Conservation (phyloP, 164 flowering plant species). For the Tetracentron sinense region DNA sequence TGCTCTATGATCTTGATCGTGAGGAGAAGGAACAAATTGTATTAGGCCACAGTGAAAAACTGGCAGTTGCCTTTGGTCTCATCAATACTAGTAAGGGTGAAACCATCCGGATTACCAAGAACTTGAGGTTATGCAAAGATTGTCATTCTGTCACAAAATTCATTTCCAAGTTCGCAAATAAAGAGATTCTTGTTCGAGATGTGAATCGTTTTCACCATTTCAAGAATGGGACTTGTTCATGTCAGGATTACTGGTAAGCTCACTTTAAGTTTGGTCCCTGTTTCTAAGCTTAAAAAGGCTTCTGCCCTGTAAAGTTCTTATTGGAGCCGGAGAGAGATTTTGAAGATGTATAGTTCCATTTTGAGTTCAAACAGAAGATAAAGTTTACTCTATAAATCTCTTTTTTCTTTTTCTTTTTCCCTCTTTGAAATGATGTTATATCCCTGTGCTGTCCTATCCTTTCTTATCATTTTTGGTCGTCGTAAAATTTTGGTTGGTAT, state of each 20-base stretch:
- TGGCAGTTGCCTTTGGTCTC: constrained; percentile 78
- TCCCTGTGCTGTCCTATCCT: constrained; percentile 3
- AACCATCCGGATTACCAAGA: constrained; percentile 71
- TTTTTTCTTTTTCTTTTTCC: background rate
- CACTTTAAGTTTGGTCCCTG: background rate
- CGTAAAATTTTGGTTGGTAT: too few species aligned
- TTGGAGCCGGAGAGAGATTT: background rate
- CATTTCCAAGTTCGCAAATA: constrained; percentile 56
- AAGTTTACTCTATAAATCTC: background rate
- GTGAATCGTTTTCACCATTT: constrained; percentile 80
- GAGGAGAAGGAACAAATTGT: constrained; percentile 61
- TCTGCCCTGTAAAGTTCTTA: background rate
- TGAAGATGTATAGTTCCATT: constrained; percentile 12
- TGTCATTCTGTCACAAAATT: constrained; percentile 75
- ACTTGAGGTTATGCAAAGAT: constrained; percentile 78
- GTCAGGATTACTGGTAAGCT: constrained; percentile 78
- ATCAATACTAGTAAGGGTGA: constrained; percentile 59
- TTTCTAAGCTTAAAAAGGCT: background rate
- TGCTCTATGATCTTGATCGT: constrained; percentile 61
- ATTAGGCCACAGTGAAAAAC: constrained; percentile 80
- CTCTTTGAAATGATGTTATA: background rate
- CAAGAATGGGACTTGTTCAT: constrained; percentile 74
- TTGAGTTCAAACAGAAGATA: background rate
- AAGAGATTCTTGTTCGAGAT: constrained; percentile 82
- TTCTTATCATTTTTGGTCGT: too few species aligned